phyloP scores from a whole-genome alignment of 2,329 filamentous ascomycete genomes.

The Colletotrichum sp. region DNA sequence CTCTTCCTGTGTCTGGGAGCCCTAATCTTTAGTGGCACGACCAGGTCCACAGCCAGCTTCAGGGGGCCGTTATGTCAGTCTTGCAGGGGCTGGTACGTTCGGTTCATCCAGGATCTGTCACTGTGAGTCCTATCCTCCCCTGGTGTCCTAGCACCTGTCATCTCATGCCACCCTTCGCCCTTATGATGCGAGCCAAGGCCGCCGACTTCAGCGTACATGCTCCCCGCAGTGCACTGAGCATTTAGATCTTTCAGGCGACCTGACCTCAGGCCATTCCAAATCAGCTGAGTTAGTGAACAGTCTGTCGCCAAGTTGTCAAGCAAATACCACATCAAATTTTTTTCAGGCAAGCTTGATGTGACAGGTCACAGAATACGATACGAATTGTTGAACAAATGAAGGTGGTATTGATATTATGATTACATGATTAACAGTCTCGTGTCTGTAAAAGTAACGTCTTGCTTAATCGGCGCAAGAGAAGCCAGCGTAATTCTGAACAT shows the following conservation, averaged over 20 bases:
- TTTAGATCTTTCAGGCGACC: not conserved
- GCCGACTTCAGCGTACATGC: not conserved
- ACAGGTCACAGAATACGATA: not conserved
- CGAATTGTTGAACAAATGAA: not conserved
- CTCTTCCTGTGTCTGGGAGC: not conserved
- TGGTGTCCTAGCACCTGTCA: not conserved
- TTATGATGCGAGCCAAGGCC: not conserved
- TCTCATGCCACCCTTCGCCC: not conserved
- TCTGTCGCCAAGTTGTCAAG: not conserved
- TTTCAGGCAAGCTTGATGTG: not conserved
- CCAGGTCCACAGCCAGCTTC: not conserved
- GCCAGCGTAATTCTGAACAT: not conserved
- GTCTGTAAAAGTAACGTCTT: not conserved
- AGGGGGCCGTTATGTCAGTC: not conserved
- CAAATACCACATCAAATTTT: too few species aligned
- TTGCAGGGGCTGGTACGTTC: not conserved
- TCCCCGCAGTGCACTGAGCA: not conserved
- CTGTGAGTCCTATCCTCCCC: too few species aligned
- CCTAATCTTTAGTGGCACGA: not conserved
- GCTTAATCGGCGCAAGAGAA: not conserved
- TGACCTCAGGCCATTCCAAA: not conserved
- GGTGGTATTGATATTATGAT: constrained; percentile 1
- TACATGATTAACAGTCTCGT: not conserved
- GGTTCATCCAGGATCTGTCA: too few species aligned
- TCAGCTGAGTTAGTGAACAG: not conserved